phyloP scores from a whole-genome alignment of 371 early-diverging fungal genomes.

The Mortierella sp. region DNA sequence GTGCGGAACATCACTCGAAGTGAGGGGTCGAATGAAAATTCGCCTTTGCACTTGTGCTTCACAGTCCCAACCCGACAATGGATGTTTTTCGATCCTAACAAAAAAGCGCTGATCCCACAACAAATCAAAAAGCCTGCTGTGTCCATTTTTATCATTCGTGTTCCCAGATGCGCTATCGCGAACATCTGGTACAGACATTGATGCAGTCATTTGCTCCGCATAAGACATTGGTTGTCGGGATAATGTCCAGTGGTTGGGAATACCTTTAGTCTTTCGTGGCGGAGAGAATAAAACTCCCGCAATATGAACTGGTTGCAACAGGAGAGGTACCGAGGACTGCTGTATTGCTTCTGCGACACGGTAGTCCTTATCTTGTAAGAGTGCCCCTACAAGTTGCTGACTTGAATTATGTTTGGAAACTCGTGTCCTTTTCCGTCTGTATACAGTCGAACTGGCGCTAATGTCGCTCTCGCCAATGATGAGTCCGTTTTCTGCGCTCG shows the following conservation, averaged over 20 bases:
- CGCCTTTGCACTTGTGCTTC: background rate
- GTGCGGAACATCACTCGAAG: background rate
- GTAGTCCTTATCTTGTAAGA: background rate
- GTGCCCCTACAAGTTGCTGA: background rate
- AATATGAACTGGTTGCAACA: constrained; percentile 11
- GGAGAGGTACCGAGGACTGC: too few species aligned
- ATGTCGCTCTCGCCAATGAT: background rate
- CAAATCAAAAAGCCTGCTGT: constrained; percentile 5
- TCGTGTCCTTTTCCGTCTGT: constrained; percentile 21
- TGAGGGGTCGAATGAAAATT: constrained; percentile 21
- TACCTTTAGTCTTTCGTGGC: constrained; percentile 34
- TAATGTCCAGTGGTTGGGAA: constrained; percentile 29
- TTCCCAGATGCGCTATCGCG: background rate
- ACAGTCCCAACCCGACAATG: background rate
- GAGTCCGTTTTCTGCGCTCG: background rate
- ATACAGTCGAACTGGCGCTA: constrained; percentile 14
- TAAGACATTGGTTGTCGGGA: constrained; percentile 39
- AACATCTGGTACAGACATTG: background rate
- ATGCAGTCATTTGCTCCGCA: constrained; percentile 20
- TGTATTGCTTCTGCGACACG: too few species aligned
- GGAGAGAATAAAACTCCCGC: constrained; percentile 47
- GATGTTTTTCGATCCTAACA: constrained; percentile 3
- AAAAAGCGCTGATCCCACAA: constrained; percentile 47
- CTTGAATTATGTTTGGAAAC: background rate
- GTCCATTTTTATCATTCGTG: background rate